Conservation (phyloP, 371 early-diverging fungal genomes). For the Mortierella sp. region DNA sequence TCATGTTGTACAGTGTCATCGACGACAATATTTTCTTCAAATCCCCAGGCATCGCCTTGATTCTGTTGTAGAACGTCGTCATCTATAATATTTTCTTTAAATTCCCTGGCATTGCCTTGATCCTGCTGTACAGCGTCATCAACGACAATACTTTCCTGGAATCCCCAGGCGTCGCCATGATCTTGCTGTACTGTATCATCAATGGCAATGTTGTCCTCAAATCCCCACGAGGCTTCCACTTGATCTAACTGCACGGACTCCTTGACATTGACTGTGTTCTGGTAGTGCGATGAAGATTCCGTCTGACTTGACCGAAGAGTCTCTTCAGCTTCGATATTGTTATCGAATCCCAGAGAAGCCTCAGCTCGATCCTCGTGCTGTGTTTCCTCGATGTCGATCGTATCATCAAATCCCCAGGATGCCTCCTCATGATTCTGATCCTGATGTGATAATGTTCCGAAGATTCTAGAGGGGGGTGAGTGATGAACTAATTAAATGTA, state of each 20-base stretch:
- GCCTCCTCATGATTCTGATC: slow-evolving; percentile 1
- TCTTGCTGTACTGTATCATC: neutral
- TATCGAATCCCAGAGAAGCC: slow-evolving; percentile 17
- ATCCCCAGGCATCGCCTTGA: slow-evolving; percentile 10
- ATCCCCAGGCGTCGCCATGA: slow-evolving; percentile 3
- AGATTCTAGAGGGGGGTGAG: slow-evolving; percentile 1
- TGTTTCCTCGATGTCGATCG: neutral
- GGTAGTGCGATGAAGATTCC: slow-evolving; percentile 14
- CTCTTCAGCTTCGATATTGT: slow-evolving; percentile 2
- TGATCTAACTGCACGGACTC: neutral
- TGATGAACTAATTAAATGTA: neutral
- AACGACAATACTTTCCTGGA: slow-evolving; percentile 12
- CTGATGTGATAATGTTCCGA: neutral
- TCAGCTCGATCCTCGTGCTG: neutral
- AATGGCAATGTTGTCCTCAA: slow-evolving; percentile 8
- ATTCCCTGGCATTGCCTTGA: neutral
- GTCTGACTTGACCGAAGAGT: neutral
- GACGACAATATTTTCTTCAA: slow-evolving; percentile 10
- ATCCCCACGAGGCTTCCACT: neutral
- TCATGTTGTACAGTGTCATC: neutral
- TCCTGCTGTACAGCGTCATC: neutral
- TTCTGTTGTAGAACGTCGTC: neutral
- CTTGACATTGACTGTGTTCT: slow-evolving; percentile 3
- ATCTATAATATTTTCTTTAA: slow-evolving; percentile 12
- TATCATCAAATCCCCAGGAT: slow-evolving; percentile 22